phyloP scores from a whole-genome alignment of 2,329 filamentous ascomycete species.

The Pseudogymnoascus sp. region DNA sequence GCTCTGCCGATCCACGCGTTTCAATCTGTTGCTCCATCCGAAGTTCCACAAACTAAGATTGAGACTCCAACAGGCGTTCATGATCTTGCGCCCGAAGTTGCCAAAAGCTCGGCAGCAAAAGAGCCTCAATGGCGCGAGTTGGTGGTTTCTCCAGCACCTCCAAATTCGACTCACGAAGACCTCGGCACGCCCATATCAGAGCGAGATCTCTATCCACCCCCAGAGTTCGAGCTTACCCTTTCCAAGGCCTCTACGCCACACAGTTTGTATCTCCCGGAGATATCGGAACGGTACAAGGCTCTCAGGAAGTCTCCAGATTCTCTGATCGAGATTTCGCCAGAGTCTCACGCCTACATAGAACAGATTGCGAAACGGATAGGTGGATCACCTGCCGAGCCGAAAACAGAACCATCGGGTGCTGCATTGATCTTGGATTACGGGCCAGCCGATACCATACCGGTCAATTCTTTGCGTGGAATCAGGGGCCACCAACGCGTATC shows the following conservation, averaged over 20 bases:
- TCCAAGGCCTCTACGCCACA: slow-evolving; percentile 70
- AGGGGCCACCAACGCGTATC: slow-evolving; percentile 65
- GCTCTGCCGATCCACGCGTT: slow-evolving; percentile 95
- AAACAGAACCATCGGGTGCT: slow-evolving; percentile 63
- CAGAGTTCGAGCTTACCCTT: slow-evolving; percentile 82
- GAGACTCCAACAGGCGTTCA: slow-evolving; percentile 33
- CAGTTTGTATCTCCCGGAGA: slow-evolving; percentile 74
- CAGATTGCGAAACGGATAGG: slow-evolving; percentile 84
- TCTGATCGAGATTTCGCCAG: slow-evolving; percentile 83
- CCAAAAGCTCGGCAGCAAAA: slow-evolving; percentile 22
- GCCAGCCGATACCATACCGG: slow-evolving; percentile 65
- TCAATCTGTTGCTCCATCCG: slow-evolving; percentile 53
- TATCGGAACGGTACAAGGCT: slow-evolving; percentile 67
- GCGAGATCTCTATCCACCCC: slow-evolving; percentile 40
- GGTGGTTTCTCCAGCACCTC: slow-evolving; percentile 61
- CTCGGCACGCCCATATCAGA: slow-evolving; percentile 45
- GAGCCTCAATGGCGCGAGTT: slow-evolving; percentile 71
- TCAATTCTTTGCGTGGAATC: slow-evolving; percentile 88
- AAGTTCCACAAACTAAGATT: slow-evolving; percentile 22
- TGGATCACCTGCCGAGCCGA: slow-evolving; percentile 47
- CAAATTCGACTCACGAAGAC: slow-evolving; percentile 42
- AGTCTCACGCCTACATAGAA: slow-evolving; percentile 68
- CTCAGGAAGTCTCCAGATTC: slow-evolving; percentile 60
- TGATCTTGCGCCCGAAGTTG: slow-evolving; percentile 24
- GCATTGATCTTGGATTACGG: slow-evolving; percentile 97